phyloP scores from a whole-genome alignment of 2,329 filamentous ascomycete species.

The Claviceps capensis region DNA sequence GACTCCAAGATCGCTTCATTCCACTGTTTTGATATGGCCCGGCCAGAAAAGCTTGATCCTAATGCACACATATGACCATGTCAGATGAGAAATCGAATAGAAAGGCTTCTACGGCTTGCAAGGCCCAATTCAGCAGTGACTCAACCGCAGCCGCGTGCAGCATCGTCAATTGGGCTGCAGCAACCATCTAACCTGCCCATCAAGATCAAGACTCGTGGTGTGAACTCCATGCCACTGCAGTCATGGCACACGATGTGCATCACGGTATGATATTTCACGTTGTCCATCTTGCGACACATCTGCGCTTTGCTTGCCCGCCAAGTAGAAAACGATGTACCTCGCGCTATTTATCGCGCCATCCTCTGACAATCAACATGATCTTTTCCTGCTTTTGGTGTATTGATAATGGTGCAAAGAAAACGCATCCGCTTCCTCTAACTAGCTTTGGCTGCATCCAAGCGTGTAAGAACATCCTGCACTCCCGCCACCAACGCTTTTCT shows the following conservation, averaged over 20 bases:
- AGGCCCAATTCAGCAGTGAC: neutral
- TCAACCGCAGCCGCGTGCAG: neutral
- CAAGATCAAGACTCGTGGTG: neutral
- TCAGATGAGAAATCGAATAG: too few relatives aligned
- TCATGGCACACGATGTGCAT: neutral
- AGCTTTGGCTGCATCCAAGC: conserved; percentile 39
- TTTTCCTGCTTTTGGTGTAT: neutral
- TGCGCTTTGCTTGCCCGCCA: neutral
- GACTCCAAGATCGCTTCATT: too few relatives aligned
- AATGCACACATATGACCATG: too few relatives aligned
- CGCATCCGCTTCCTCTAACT: neutral
- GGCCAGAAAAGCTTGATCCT: too few relatives aligned
- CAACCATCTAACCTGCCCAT: neutral
- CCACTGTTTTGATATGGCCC: too few relatives aligned
- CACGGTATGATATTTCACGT: neutral
- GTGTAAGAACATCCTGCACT: conserved; percentile 52
- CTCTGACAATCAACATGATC: too few relatives aligned
- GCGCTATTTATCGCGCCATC: neutral
- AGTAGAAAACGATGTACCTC: neutral
- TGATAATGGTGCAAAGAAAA: neutral
- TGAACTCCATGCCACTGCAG: neutral
- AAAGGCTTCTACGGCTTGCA: neutral
- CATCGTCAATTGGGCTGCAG: neutral
- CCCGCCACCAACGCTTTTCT: conserved; percentile 62
- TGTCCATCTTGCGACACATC: neutral